Evolutionary conservation across 2,329 filamentous ascomycete species (phyloP), one percentile per base, ranked within the genome.

Genomic region (Moelleriella libera): DNA sequence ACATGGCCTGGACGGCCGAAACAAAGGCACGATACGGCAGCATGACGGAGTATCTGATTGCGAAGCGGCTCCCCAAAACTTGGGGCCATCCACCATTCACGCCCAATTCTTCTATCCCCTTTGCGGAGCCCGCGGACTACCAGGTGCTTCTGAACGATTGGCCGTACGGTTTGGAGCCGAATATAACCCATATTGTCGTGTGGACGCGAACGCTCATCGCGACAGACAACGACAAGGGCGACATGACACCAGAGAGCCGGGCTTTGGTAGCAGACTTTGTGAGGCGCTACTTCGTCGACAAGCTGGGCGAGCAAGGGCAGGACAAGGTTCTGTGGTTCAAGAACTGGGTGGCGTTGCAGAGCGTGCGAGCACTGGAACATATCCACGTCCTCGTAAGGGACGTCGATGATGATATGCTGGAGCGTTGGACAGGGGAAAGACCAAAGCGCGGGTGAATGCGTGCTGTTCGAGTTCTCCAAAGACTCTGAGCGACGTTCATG

Each of bases 271-370:
- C 79, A 44, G 69, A 71, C 8, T 96, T 86, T 60, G 81, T 95
- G 32, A 65, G 76, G 53, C 71, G 68, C 52, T 82, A 74, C 12
- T 96, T 96, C 60, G 68, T 75, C 34, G 68, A 74, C n/a, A 66
- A 63, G 31, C 65, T 85, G 10, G 73, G 71, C 0, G 61, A 63
- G 0, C 67, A 63, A 4, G 73, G 71, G n/a, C 63, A 66, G 48
- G 65, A 71, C 5, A 68, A 66, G 45, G 77, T 83, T 43, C 61
- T 88, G 51, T 97, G 88, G 88, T 96, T 96, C 68, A 94, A 90
- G 74, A 96, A 96, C 57, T 95, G 88, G 88, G 81, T 80, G 50
- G 80, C 81, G 30, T 67, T 96, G 60, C 94, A 96, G 69, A 94
- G 86, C 56, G 84, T 96, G 41, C 79, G 89, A 56, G 77, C 85